Base-by-base conservation (phyloP, 129 eudicot genomes). In the Flaveria robusta region DNA sequence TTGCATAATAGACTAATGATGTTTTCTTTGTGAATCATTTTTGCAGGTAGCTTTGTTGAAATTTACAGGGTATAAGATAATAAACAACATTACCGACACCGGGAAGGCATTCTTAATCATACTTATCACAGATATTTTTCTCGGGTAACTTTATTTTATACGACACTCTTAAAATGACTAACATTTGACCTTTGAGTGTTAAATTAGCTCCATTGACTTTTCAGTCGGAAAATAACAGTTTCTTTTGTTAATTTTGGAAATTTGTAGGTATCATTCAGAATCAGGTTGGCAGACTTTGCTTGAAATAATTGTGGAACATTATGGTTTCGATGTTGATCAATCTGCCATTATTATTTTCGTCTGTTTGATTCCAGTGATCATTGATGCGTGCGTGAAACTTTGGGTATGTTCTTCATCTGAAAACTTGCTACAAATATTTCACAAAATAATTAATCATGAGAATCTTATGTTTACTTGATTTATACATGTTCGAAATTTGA, bases 21-120 rank as follows among this genome's bases (percentile, higher is more conserved):
- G 7, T 42, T 59, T 45, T 18, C 15, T 68, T 55, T 68, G n/a
- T 39, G n/a, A 70, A 79, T 71, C 56, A 20, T 23, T 71, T 42
- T 81, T 87, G 88, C 89, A 95, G 99, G 97, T 95, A 75, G 88
- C 97, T 66, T 85, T 95, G 83, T 88, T 95, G 85, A 95, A 95
- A 80, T 95, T 95, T 87, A 89, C 99, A 69, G 99, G 99, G 34
- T 91, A 95, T 85, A 95, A 95, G 71, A 86, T 95, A 70, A 15
- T 95, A 78, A 95, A 86, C 81, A 95, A 91, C 55, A 70, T 95
- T 43, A 79, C 99, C 52, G 99, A 95, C 87, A 82, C 92, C 1
- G 97, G 97, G 69, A 95, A 95, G 90, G 99, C 99, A 69, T 89
- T 95, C 68, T 82, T 87, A 62, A 89, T 95, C 56, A 95, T 95